Conservation (phyloP, 2,329 filamentous ascomycete genomes). For the Nemania abortiva region DNA sequence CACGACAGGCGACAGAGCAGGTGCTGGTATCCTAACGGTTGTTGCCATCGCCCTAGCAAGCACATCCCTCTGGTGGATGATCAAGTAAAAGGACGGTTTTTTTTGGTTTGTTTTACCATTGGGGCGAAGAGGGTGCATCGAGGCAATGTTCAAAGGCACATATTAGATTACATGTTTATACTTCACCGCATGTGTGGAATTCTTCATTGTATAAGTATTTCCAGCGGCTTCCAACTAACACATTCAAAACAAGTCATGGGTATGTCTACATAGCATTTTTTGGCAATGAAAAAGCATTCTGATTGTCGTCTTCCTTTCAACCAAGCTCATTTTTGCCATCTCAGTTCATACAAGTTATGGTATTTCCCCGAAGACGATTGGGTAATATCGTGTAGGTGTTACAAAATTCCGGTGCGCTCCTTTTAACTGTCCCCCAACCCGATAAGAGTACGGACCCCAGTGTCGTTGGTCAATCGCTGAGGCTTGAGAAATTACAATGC, state of each 20-base stretch:
- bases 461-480: background rate
- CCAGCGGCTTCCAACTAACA: background rate
- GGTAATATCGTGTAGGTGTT: background rate
- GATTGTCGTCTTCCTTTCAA: background rate
- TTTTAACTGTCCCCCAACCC: background rate
- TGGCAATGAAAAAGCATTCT: conserved; percentile 19
- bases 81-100: no score
- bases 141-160: background rate
- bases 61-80: conserved; percentile 43
- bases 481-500: background rate
- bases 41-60: conserved; percentile 39
- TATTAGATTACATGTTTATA: conserved; percentile 4
- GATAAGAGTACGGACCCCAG: background rate
- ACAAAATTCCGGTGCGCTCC: background rate
- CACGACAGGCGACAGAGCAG: conserved; percentile 47
- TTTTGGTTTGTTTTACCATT: no score
- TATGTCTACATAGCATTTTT: conserved; percentile 15
- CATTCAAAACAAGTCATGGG: background rate
- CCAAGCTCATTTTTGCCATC: background rate
- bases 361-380: background rate
- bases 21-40: conserved; percentile 47
- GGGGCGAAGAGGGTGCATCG: background rate
- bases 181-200: background rate
- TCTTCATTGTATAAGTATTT: conserved; percentile 1
- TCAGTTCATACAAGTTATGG: background rate